Conservation (phyloP, 129 eudicot species). For the Centella asiatica region DNA sequence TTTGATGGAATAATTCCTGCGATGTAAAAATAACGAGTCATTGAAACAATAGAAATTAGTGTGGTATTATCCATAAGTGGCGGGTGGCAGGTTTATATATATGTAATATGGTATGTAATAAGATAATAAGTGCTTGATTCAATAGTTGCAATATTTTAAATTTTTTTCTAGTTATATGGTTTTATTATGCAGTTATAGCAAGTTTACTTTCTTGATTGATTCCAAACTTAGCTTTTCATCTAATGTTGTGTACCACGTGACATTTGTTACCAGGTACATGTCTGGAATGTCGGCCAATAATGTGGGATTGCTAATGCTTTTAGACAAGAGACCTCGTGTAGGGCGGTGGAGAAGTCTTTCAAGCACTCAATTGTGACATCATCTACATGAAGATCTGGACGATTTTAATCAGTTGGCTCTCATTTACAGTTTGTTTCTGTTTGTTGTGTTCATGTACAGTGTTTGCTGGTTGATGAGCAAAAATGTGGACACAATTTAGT, state of each 20-base stretch:
- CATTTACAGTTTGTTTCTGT: no score
- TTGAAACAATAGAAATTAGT: no score
- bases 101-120: no score
- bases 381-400: not conserved
- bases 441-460: no score
- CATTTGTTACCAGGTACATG: constrained; percentile 35
- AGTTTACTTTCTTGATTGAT: not conserved
- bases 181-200: not conserved
- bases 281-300: constrained; percentile 39
- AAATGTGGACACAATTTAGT: not conserved
- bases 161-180: not conserved
- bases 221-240: not conserved
- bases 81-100: no score
- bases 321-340: constrained; percentile 55
- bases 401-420: not conserved
- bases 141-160: no score
- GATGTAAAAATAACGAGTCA: no score
- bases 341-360: constrained; percentile 63
- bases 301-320: constrained; percentile 54
- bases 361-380: constrained; percentile 38
- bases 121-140: no score
- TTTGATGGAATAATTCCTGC: no score
- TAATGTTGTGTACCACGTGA: not conserved
- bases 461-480: constrained; percentile 18
- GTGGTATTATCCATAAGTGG: no score